phyloP scores from a whole-genome alignment of 257 asterid genomes.

The Fraxinus cuspidata region DNA sequence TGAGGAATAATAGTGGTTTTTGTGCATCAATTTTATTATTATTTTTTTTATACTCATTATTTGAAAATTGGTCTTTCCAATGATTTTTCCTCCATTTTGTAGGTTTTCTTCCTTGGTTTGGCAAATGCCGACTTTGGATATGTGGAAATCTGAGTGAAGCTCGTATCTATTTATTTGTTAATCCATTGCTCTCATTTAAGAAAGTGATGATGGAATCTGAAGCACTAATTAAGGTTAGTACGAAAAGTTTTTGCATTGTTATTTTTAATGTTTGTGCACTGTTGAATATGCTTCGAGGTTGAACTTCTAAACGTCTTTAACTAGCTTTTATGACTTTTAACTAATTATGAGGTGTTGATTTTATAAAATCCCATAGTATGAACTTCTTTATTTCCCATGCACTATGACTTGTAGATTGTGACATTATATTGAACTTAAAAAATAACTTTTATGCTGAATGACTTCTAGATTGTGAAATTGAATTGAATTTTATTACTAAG shows the following conservation, averaged over 20 bases:
- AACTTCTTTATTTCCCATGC: background rate
- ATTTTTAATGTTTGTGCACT: background rate
- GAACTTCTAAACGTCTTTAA: slow-evolving; percentile 8
- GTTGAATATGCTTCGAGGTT: slow-evolving; percentile 1
- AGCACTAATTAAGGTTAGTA: slow-evolving; percentile 75
- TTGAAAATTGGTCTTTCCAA: too few relatives aligned
- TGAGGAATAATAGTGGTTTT: background rate
- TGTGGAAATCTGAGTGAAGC: slow-evolving; percentile 51
- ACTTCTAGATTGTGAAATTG: background rate
- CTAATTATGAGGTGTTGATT: background rate
- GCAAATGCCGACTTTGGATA: slow-evolving; percentile 27
- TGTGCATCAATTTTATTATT: too few relatives aligned
- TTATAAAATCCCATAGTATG: background rate
- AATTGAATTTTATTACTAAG: background rate
- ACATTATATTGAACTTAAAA: background rate
- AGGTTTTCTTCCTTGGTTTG: too few relatives aligned
- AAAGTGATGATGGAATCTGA: slow-evolving; percentile 68
- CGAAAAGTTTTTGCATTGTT: background rate
- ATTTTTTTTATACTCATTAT: too few relatives aligned
- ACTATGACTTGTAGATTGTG: background rate
- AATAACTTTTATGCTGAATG: background rate
- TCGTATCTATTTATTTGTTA: slow-evolving; percentile 28
- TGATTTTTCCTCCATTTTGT: too few relatives aligned
- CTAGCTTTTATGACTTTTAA: background rate
- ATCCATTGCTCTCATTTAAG: slow-evolving; percentile 33